Evolutionary conservation across 768 basidiomycete genomes (phyloP).

Genomic region (Kwoniella mangroviensis): DNA sequence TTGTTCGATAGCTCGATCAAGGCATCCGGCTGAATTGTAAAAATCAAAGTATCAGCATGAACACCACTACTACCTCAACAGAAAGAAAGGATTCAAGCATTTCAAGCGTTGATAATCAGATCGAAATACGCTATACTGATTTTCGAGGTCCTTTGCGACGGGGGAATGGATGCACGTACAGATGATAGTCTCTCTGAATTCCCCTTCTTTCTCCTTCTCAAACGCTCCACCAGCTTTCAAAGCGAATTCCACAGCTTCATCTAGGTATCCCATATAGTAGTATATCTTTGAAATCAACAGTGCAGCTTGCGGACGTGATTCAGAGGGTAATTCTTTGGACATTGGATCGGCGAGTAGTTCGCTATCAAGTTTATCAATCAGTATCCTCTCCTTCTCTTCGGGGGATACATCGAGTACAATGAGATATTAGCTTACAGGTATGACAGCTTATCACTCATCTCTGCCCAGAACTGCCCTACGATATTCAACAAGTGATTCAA

Average conservation of each 20-base stretch:
- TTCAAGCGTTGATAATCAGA: too few relatives aligned
- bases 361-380: slow-evolving; percentile 60
- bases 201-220: slow-evolving; percentile 66
- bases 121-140: too few relatives aligned
- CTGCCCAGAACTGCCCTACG: slow-evolving; percentile 96
- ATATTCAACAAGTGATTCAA: slow-evolving; percentile 78
- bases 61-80: background rate
- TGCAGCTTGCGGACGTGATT: slow-evolving; percentile 80
- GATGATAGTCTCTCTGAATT: slow-evolving; percentile 92
- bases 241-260: slow-evolving; percentile 93
- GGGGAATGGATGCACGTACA: slow-evolving; percentile 65
- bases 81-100: too few relatives aligned
- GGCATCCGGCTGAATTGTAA: slow-evolving; percentile 75
- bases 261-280: slow-evolving; percentile 92
- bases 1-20: slow-evolving; percentile 85
- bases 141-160: too few relatives aligned
- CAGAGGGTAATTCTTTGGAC: slow-evolving; percentile 66
- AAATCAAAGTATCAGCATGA: background rate
- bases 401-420: background rate
- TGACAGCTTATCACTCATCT: slow-evolving; percentile 92
- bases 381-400: too few relatives aligned
- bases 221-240: slow-evolving; percentile 87
- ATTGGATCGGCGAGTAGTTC: slow-evolving; percentile 87
- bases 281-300: slow-evolving; percentile 97
- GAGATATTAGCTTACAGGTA: slow-evolving; percentile 69